These are phyloP conservation scores for Pichia sp. DNA, from an alignment of 1,139 yeast species.

Conservation along the genomic window DNA sequence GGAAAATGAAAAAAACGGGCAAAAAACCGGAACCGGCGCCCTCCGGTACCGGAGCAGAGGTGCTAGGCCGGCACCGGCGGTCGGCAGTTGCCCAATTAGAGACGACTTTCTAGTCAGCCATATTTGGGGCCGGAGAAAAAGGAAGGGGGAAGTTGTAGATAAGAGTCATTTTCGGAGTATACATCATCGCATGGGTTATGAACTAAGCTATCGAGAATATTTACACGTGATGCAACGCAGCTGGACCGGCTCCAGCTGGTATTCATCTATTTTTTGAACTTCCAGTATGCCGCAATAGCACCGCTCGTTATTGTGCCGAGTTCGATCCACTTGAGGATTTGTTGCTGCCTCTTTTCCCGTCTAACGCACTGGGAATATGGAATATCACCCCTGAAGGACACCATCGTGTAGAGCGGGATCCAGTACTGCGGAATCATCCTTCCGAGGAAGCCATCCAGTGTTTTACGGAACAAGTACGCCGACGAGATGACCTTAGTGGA, in stretches of 20 bases:
- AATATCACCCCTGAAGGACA: constrained; percentile 81
- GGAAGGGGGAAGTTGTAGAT: background rate
- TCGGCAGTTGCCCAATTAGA: background rate
- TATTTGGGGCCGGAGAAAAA: background rate
- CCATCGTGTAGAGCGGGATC: constrained; percentile 91
- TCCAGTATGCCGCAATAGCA: constrained; percentile 9
- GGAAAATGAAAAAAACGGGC: background rate
- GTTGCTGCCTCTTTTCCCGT: constrained; percentile 48
- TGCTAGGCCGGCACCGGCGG: constrained; percentile 6
- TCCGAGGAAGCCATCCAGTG: constrained; percentile 63
- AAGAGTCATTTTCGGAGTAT: background rate
- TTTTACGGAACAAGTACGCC: constrained; percentile 59
- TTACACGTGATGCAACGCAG: background rate
- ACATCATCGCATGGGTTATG: background rate
- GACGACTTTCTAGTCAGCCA: background rate
- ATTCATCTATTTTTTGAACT: background rate
- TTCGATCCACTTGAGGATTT: constrained; percentile 35
- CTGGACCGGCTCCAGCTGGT: background rate
- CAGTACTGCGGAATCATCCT: constrained; percentile 54
- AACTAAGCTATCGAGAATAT: background rate
- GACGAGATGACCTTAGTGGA: constrained; percentile 72
- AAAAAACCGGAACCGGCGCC: background rate
- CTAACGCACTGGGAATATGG: constrained; percentile 66
- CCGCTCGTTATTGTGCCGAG: constrained; percentile 15
- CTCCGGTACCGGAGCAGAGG: background rate